phyloP scores from a whole-genome alignment of 306 rosid genomes.

The Corylus avellana region DNA sequence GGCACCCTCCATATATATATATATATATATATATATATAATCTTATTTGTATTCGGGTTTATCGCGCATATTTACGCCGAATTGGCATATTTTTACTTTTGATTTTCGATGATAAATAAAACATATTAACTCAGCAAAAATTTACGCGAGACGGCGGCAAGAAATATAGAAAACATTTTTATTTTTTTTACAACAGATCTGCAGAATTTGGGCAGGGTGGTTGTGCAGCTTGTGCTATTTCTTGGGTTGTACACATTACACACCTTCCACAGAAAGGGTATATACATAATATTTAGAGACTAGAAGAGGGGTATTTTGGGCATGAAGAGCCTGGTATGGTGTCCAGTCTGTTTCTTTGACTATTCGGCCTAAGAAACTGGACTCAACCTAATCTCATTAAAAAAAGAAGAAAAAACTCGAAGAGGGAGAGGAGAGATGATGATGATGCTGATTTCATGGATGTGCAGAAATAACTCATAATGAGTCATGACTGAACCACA shows the following conservation, averaged over 20 bases:
- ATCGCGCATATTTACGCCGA: no score
- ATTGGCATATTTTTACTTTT: no score
- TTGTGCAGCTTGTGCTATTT: background rate
- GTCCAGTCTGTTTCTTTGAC: constrained; percentile 17
- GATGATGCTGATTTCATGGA: constrained; percentile 3
- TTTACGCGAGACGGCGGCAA: no score
- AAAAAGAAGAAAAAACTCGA: constrained; percentile 30
- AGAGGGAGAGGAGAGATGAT: constrained; percentile 7
- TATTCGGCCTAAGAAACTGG: constrained; percentile 7
- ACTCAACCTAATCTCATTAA: constrained; percentile 16
- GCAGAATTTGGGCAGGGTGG: background rate
- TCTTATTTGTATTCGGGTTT: no score
- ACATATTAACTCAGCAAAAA: no score
- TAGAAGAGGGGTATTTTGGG: background rate
- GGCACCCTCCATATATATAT: no score
- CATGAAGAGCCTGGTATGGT: background rate
- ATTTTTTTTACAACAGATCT: background rate
- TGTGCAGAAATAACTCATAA: constrained; percentile 12
- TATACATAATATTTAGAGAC: background rate
- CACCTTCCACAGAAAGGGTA: background rate
- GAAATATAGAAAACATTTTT: background rate
- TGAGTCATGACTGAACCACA: background rate
- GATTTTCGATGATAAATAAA: no score
- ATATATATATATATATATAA: no score
- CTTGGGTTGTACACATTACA: background rate